Conservation (phyloP, 306 rosid genomes). For the Rosa multiflora region DNA sequence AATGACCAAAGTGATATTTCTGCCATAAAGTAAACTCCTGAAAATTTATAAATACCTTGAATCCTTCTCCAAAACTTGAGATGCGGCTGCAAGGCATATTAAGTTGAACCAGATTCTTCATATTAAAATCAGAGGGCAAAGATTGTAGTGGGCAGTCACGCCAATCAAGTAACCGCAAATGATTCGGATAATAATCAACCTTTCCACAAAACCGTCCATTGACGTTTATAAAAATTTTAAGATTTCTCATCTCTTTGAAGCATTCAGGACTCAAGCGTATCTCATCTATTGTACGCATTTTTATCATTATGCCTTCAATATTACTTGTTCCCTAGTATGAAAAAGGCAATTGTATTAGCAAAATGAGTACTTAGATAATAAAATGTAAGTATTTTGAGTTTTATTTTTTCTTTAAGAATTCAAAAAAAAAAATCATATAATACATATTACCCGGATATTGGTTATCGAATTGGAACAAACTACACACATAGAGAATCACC, state of each 20-base stretch:
- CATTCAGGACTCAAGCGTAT: constrained; percentile 16
- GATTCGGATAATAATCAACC: neutral
- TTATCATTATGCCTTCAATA: neutral
- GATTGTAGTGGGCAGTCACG: constrained; percentile 22
- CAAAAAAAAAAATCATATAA: no score
- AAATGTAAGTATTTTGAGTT: no score
- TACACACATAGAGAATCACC: no score
- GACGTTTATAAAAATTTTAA: constrained; percentile 23
- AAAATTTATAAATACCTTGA: constrained; percentile 1
- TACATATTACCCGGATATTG: no score
- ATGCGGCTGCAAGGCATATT: constrained; percentile 26
- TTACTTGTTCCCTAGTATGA: neutral
- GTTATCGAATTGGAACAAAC: no score
- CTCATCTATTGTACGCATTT: neutral
- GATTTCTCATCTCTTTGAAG: constrained; percentile 28
- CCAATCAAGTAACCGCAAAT: constrained; percentile 43
- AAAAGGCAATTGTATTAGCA: constrained; percentile 23
- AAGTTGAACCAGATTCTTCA: constrained; percentile 29
- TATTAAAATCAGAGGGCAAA: constrained; percentile 33
- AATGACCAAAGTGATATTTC: no score
- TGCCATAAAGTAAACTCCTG: neutral
- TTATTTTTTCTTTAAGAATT: no score
- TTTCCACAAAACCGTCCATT: constrained; percentile 7
- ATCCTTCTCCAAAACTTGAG: neutral
- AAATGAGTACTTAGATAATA: neutral